Base-by-base conservation (phyloP, 768 basidiomycete genomes). In the Pleurotus djamor region DNA sequence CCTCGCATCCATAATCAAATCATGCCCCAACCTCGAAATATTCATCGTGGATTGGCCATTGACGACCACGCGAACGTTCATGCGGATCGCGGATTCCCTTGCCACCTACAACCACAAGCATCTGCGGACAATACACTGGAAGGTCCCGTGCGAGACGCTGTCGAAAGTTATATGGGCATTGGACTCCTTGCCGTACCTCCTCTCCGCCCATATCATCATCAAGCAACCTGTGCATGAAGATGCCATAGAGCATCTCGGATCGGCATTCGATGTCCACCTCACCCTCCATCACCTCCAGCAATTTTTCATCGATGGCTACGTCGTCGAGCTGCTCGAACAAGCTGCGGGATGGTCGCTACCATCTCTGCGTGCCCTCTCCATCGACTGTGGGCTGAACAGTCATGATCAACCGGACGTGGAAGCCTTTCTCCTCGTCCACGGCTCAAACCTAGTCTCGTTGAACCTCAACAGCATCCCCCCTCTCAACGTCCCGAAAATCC, bases 151-250 rank as follows among this genome's bases (percentile, higher is more conserved):
- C 0, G 76, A 81, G 16, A 76, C 81, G 0, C 70, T 89, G 2
- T 75, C 85, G 10, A 88, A 87, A 65, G 79, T 89, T 4, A 90
- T 91, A 47, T 88, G 87, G 86, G 84, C 88, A 4, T 74, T 92
- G 2, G 82, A 84, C 57, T 79, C 83, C 1, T 79, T 92, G 4
- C 84, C 84, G 0, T 71, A 71, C 54, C 73, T 92, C 43, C 72
- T 83, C 6, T 80, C 83, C 2, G 78, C 81, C 2, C 83, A 84
- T 63, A 76, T 92, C 59, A 77, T 83, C 33, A 81, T 89, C 60
- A 77, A 77, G 13, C 58, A 61, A 13, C 62, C 69, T 1, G 61
- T 61, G 3, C 41, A 64, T 1, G 63, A 65, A 4, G 70, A 68
- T 1, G 76, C 76, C 41, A 63, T 75, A n/a, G 77, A 70, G n/a